A percentile compares a stretch with the other conserved stretches of the same genome.
Conservation (phyloP, 2,329 filamentous ascomycete species). For the Alternaria sp. region DNA sequence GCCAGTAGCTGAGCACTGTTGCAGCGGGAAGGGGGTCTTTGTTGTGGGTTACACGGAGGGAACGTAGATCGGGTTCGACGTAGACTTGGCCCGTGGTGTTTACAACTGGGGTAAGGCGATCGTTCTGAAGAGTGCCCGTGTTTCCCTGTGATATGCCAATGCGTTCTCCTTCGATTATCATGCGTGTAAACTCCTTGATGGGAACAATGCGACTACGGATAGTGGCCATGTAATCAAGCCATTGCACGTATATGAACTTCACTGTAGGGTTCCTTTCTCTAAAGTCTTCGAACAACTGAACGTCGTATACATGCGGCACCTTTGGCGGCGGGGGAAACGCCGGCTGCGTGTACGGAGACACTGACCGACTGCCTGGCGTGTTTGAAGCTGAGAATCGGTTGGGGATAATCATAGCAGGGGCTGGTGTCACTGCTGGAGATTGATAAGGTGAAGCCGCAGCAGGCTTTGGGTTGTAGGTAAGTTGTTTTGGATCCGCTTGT, state of each 20-base stretch:
- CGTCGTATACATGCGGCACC: conserved; percentile 42
- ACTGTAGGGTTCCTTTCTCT: conserved; percentile 58
- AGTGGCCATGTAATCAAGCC: conserved; percentile 78
- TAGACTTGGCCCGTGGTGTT: conserved; percentile 69
- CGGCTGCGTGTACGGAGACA: conserved; percentile 22
- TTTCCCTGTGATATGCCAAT: conserved; percentile 70
- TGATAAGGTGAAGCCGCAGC: conserved; percentile 17
- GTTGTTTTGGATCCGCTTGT: conserved; percentile 25
- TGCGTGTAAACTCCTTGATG: conserved; percentile 52
- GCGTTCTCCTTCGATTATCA: conserved; percentile 43
- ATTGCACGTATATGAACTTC: conserved; percentile 76
- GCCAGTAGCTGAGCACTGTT: conserved; percentile 72
- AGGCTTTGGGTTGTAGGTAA: conserved; percentile 34
- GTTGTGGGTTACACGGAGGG: conserved; percentile 61
- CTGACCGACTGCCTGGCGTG: conserved; percentile 10
- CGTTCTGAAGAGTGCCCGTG: conserved; percentile 72
- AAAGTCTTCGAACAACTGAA: conserved; percentile 55
- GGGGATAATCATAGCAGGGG: conserved; percentile 9
- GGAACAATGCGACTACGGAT: conserved; percentile 72
- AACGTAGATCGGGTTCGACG: conserved; percentile 69
- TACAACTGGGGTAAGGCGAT: conserved; percentile 61
- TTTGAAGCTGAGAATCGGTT: conserved; percentile 8
- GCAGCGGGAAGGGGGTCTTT: conserved; percentile 59
- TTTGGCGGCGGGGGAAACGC: conserved; percentile 39
- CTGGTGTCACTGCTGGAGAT: conserved; percentile 14